phyloP scores from a whole-genome alignment of 805 yeast genomes.

The Saturnispora silvae region DNA sequence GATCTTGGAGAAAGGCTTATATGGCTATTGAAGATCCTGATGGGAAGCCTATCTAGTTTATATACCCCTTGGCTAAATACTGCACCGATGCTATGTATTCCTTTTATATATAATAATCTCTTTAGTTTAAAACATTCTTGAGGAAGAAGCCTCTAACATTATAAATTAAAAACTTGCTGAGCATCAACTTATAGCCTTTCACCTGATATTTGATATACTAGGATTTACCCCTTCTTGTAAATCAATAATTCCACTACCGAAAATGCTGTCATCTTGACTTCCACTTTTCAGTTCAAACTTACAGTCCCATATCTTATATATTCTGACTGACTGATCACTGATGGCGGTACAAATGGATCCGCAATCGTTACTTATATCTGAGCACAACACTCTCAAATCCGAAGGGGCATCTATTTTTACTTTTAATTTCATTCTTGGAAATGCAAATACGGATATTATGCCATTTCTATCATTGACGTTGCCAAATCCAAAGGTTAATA shows the following conservation, averaged over 20 bases:
- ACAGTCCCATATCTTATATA: constrained; percentile 62
- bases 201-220: constrained; percentile 21
- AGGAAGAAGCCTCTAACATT: too few relatives aligned
- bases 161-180: too few relatives aligned
- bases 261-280: constrained; percentile 30
- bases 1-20: constrained; percentile 48
- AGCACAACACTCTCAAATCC: constrained; percentile 52
- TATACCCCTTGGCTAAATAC: neutral
- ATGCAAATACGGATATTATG: constrained; percentile 51
- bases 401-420: constrained; percentile 39
- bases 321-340: constrained; percentile 67
- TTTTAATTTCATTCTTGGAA: constrained; percentile 48
- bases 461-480: constrained; percentile 35
- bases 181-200: neutral
- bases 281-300: constrained; percentile 27
- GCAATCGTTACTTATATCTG: constrained; percentile 56
- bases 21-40: constrained; percentile 61
- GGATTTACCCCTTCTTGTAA: constrained; percentile 42
- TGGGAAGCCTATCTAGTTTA: constrained; percentile 68
- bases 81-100: neutral
- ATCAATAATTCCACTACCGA: constrained; percentile 50
- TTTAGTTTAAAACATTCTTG: too few relatives aligned
- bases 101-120: too few relatives aligned
- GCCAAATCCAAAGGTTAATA: constrained; percentile 78
- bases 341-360: constrained; percentile 60